A percentile compares a stretch with the other conserved stretches of the same genome.
Evolutionary conservation across 192 early-diverging fungal genomes (phyloP).

Genomic region (Coemansia umbellata): DNA sequence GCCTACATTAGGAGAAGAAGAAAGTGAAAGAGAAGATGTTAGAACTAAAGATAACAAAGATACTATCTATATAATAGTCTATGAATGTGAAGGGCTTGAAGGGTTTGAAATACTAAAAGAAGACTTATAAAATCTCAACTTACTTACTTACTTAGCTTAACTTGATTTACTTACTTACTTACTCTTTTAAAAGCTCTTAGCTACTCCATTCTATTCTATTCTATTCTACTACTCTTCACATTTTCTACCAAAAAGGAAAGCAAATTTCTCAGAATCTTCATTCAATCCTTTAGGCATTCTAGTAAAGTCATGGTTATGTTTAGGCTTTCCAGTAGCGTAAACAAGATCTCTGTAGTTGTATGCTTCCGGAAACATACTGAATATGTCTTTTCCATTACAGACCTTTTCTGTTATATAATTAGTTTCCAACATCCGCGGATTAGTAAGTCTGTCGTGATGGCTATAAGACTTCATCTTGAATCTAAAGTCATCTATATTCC

Average conservation of each 20-base stretch:
- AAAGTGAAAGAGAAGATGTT: no score
- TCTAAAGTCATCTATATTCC: slow-evolving; percentile 50
- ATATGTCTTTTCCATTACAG: slow-evolving; percentile 63
- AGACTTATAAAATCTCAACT: no score
- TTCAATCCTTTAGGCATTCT: neutral
- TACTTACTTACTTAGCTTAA: no score
- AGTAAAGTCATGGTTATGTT: neutral
- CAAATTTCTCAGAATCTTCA: neutral
- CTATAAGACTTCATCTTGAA: slow-evolving; percentile 65
- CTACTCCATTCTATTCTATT: no score
- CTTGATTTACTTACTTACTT: no score
- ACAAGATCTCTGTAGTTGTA: slow-evolving; percentile 56
- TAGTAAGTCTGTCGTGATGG: slow-evolving; percentile 54
- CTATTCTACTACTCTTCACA: neutral
- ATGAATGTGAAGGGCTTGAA: no score
- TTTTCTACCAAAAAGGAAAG: neutral
- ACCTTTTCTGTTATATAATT: slow-evolving; percentile 51
- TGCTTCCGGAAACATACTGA: slow-evolving; percentile 61
- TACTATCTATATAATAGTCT: no score
- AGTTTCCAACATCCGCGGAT: slow-evolving; percentile 21
- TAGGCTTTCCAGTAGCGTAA: neutral
- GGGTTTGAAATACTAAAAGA: no score
- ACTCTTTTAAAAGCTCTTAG: no score
- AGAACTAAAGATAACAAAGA: no score
- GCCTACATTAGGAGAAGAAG: no score